A percentile compares a stretch with the other conserved stretches of the same genome.
Conservation (phyloP, 805 yeast species). For the Cyberlindnera lachancei region DNA sequence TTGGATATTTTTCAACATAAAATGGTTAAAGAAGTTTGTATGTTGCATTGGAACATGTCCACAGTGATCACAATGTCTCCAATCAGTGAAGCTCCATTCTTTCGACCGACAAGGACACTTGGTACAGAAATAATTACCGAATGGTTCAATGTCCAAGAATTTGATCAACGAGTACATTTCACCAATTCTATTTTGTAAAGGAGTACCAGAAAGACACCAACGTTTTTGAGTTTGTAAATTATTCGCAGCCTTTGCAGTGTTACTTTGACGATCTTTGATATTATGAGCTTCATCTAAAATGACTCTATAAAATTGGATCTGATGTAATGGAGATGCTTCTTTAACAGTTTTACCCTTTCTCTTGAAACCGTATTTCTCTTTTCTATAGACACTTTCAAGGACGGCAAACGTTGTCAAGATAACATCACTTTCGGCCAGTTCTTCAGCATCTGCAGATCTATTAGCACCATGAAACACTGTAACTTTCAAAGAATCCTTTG, state of each 20-base stretch:
- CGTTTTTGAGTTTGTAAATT: slow-evolving; percentile 61
- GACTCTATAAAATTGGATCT: slow-evolving; percentile 72
- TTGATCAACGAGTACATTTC: slow-evolving; percentile 90
- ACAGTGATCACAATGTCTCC: slow-evolving; percentile 79
- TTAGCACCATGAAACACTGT: slow-evolving; percentile 83
- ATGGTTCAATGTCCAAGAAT: slow-evolving; percentile 78
- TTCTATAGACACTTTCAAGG: slow-evolving; percentile 77
- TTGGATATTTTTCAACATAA: slow-evolving; percentile 90
- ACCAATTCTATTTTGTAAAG: slow-evolving; percentile 92
- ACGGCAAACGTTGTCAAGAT: slow-evolving; percentile 90
- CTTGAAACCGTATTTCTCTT: slow-evolving; percentile 75
- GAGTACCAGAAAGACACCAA: slow-evolving; percentile 95
- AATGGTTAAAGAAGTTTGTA: slow-evolving; percentile 91
- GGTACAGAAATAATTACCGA: slow-evolving; percentile 86
- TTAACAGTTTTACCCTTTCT: slow-evolving; percentile 64
- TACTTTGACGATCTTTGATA: slow-evolving; percentile 89
- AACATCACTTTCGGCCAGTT: slow-evolving; percentile 62
- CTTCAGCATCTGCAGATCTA: slow-evolving; percentile 46
- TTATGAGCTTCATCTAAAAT: slow-evolving; percentile 96
- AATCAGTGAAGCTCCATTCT: slow-evolving; percentile 80
- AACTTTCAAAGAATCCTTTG: slow-evolving; percentile 61
- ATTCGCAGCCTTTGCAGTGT: slow-evolving; percentile 90
- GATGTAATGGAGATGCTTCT: slow-evolving; percentile 70
- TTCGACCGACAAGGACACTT: slow-evolving; percentile 78
- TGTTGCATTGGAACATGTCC: slow-evolving; percentile 94